Evolutionary conservation across 2,329 filamentous ascomycete genomes (phyloP).

Genomic region (Polychaeton citri): DNA sequence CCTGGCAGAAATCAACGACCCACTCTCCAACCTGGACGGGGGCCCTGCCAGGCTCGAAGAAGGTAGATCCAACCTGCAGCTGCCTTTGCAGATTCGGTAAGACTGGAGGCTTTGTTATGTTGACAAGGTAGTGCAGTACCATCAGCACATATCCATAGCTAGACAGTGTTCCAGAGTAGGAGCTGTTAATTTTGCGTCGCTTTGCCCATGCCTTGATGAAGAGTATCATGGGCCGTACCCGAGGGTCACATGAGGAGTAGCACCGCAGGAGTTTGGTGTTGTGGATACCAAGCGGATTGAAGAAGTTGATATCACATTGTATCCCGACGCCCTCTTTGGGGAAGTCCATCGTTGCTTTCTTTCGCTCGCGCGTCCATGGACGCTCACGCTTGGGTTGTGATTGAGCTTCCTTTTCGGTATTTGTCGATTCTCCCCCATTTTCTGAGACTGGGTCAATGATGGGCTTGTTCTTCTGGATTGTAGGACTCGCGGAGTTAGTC

Average conservation of each 20-base stretch:
- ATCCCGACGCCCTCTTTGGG: constrained; percentile 66
- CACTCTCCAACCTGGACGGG: constrained; percentile 35
- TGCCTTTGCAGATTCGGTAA: constrained; percentile 64
- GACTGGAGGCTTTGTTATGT: constrained; percentile 66
- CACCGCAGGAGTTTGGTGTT: constrained; percentile 74
- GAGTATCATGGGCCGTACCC: constrained; percentile 64
- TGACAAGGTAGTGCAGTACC: constrained; percentile 82
- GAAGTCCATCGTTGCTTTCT: constrained; percentile 52
- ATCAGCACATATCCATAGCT: constrained; percentile 89
- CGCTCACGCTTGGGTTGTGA: not conserved
- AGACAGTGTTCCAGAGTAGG: constrained; percentile 73
- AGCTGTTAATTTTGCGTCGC: constrained; percentile 68
- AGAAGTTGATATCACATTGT: constrained; percentile 87
- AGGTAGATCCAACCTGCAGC: constrained; percentile 5
- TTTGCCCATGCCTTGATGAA: constrained; percentile 92
- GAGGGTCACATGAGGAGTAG: constrained; percentile 65
- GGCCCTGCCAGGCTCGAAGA: constrained; percentile 9
- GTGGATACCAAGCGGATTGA: constrained; percentile 66
- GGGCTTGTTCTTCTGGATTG: not conserved
- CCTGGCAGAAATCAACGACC: constrained; percentile 64
- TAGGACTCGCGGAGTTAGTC: not conserved
- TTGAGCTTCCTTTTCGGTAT: not conserved
- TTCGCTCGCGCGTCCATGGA: constrained; percentile 33
- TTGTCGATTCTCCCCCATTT: not conserved
- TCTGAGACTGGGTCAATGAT: not conserved